Percentiles rank a stretch among this genome's conserved stretches.
phyloP scores from a whole-genome alignment of 306 rosid species.

The Pterocarpus santalinus region DNA sequence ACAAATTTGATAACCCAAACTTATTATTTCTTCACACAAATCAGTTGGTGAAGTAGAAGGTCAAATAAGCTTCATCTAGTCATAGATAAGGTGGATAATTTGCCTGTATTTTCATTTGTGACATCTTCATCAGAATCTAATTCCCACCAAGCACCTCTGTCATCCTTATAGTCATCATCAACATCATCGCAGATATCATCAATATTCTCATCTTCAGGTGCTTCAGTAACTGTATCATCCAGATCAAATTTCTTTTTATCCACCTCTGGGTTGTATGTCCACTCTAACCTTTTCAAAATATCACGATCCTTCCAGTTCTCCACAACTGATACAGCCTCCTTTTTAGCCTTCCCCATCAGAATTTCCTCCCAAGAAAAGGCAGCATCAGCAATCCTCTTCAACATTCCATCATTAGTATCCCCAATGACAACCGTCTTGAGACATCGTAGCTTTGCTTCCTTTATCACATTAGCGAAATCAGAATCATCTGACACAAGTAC shows the following conservation, averaged over 20 bases:
- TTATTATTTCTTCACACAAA: conserved; percentile 14
- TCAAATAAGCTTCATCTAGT: conserved; percentile 19
- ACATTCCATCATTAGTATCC: conserved; percentile 65
- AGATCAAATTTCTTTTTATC: conserved; percentile 44
- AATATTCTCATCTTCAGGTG: conserved; percentile 51
- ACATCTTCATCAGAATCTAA: conserved; percentile 55
- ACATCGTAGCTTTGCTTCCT: conserved; percentile 80
- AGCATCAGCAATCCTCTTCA: conserved; percentile 80
- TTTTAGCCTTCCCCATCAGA: conserved; percentile 81
- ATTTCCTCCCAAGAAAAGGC: conserved; percentile 87
- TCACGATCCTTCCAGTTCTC: conserved; percentile 89
- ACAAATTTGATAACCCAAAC: conserved; percentile 36
- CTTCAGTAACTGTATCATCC: conserved; percentile 46
- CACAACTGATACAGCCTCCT: conserved; percentile 68
- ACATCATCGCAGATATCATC: conserved; percentile 50
- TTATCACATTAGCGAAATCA: conserved; percentile 67
- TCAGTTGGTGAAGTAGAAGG: conserved; percentile 1
- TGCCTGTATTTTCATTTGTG: background rate
- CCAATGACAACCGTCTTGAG: conserved; percentile 82
- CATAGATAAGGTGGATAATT: conserved; percentile 30
- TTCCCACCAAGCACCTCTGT: conserved; percentile 74
- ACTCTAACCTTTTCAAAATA: conserved; percentile 78
- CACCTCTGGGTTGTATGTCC: conserved; percentile 72
- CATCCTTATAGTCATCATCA: conserved; percentile 53
- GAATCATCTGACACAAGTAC: conserved; percentile 87